Evolutionary conservation across 2,329 filamentous ascomycete species (phyloP).

Genomic region (Nemania abortiva): DNA sequence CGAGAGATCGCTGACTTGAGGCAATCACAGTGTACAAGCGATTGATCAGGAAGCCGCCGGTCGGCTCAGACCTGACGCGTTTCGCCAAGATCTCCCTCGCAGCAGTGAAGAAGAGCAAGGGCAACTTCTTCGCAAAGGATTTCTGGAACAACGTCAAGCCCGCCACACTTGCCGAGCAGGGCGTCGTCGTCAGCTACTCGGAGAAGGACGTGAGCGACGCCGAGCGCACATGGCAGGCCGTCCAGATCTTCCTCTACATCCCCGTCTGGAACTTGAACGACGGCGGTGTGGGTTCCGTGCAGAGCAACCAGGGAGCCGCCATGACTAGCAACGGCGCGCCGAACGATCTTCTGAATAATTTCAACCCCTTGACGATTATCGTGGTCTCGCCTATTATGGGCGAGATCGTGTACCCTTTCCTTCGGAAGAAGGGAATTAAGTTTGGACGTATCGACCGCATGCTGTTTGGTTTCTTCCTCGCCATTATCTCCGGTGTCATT

Average conservation of each 20-base stretch:
- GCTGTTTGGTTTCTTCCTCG: constrained; percentile 67
- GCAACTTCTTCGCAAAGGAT: constrained; percentile 64
- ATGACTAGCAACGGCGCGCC: constrained; percentile 64
- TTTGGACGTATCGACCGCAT: constrained; percentile 71
- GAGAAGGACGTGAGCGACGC: constrained; percentile 77
- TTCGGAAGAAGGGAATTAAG: constrained; percentile 63
- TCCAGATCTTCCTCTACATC: constrained; percentile 58
- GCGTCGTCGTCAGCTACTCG: constrained; percentile 68
- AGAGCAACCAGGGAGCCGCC: constrained; percentile 55
- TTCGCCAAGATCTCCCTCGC: constrained; percentile 67
- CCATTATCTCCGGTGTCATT: constrained; percentile 65
- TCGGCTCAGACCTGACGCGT: constrained; percentile 74
- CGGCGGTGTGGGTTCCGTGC: constrained; percentile 54
- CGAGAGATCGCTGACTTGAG: constrained; percentile 17
- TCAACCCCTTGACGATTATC: constrained; percentile 71
- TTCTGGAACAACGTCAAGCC: constrained; percentile 73
- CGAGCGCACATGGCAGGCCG: constrained; percentile 61
- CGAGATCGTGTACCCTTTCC: constrained; percentile 67
- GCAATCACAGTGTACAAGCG: constrained; percentile 59
- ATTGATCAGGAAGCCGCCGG: constrained; percentile 68
- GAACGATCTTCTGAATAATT: constrained; percentile 71
- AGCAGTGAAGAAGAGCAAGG: constrained; percentile 63
- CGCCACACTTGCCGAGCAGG: constrained; percentile 60
- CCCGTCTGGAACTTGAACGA: constrained; percentile 57
- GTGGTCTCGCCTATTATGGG: constrained; percentile 67